These are phyloP conservation scores for Bjerkandera adusta DNA, from an alignment of 1,284 basidiomycete species.

Conservation along the genomic window DNA sequence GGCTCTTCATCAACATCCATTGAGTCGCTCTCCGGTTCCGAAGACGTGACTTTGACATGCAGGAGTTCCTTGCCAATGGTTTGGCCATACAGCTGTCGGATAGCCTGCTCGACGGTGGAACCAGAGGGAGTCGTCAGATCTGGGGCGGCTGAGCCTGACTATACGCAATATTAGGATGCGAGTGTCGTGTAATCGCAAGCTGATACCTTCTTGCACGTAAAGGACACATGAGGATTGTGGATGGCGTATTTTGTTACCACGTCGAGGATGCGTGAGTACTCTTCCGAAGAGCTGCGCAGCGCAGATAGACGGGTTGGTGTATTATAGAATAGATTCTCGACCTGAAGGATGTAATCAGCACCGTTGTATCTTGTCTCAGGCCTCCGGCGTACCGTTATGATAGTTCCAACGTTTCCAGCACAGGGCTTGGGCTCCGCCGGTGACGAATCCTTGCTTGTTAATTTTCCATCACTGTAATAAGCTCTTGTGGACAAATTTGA, in stretches of 20 bases:
- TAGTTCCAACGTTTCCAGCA: slow-evolving; percentile 94
- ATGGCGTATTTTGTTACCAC: slow-evolving; percentile 95
- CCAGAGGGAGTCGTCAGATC: slow-evolving; percentile 83
- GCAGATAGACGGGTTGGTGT: slow-evolving; percentile 87
- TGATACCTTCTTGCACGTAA: slow-evolving; percentile 87
- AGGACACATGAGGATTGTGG: slow-evolving; percentile 87
- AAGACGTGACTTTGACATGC: slow-evolving; percentile 45
- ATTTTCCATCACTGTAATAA: slow-evolving; percentile 71
- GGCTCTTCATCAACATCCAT: slow-evolving; percentile 32
- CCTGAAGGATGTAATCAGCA: slow-evolving; percentile 43
- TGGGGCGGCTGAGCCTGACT: slow-evolving; percentile 72
- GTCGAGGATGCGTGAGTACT: slow-evolving; percentile 90
- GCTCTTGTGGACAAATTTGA: slow-evolving; percentile 51
- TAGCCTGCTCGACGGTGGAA: slow-evolving; percentile 69
- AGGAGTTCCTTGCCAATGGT: slow-evolving; percentile 82
- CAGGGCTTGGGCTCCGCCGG: slow-evolving; percentile 81
- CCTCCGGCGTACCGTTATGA: slow-evolving; percentile 64
- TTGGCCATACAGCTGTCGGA: slow-evolving; percentile 82
- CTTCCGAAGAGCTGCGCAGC: slow-evolving; percentile 84
- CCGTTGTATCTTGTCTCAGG: neutral
- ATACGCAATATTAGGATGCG: neutral
- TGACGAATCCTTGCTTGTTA: slow-evolving; percentile 69
- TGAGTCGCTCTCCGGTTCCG: slow-evolving; percentile 24
- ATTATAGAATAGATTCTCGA: slow-evolving; percentile 96
- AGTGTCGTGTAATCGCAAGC: neutral